These are phyloP conservation scores for Coffea humblotiana DNA, from an alignment of 305 asterid genomes.

Conservation along the genomic window DNA sequence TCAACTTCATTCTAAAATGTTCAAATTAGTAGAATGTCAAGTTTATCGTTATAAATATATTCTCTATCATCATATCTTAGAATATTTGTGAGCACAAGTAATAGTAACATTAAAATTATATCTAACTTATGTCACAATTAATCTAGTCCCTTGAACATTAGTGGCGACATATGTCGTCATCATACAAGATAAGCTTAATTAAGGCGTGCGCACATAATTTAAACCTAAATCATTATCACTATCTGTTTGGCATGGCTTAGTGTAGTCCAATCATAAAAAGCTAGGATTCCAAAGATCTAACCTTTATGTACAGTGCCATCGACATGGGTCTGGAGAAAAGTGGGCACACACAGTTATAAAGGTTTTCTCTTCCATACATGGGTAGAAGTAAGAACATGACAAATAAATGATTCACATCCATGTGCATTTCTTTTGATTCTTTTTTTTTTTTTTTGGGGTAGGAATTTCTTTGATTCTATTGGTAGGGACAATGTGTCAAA, in stretches of 20 bases:
- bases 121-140: too few relatives aligned
- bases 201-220: neutral
- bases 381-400: neutral
- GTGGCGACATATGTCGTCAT: neutral
- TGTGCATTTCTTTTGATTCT: constrained; percentile 10
- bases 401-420: constrained; percentile 4
- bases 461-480: too few relatives aligned
- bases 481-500: neutral
- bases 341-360: too few relatives aligned
- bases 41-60: too few relatives aligned
- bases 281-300: neutral
- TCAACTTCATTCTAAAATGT: too few relatives aligned
- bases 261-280: neutral
- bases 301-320: neutral
- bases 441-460: neutral
- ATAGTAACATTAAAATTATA: too few relatives aligned
- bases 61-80: too few relatives aligned
- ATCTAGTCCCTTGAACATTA: neutral
- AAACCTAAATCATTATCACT: neutral
- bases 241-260: neutral
- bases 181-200: neutral
- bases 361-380: neutral
- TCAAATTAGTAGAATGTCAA: too few relatives aligned
- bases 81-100: too few relatives aligned
- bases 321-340: neutral